Conservation (phyloP, 345 rosid genomes). For the Eucalyptus sp. region DNA sequence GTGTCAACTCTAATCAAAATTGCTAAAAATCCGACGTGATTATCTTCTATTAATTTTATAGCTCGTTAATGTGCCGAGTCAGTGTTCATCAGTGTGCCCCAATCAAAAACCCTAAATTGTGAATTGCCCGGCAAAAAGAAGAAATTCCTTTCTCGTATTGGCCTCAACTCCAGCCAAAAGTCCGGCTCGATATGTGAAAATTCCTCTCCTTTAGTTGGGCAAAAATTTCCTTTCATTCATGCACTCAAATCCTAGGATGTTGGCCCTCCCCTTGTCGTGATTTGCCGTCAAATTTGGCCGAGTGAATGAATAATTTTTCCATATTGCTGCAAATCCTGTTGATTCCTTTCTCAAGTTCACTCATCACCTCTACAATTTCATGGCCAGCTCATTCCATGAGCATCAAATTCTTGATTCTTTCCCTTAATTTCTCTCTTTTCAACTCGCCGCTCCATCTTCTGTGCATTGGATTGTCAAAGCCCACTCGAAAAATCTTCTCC, state of each 20-base stretch:
- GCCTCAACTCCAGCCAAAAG: background rate
- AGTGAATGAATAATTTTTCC: background rate
- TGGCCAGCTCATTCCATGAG: background rate
- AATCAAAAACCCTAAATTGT: background rate
- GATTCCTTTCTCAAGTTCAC: background rate
- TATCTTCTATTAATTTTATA: too few relatives aligned
- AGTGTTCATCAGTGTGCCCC: too few relatives aligned
- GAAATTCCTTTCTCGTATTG: background rate
- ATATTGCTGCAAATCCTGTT: background rate
- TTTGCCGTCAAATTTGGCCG: background rate
- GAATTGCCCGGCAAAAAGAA: background rate
- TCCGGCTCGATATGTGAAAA: background rate
- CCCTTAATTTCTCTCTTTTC: background rate
- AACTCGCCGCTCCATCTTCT: too few relatives aligned
- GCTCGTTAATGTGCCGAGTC: background rate
- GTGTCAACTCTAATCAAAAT: accelerated
- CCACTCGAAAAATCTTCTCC: too few relatives aligned
- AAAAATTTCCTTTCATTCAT: background rate
- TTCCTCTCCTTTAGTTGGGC: background rate
- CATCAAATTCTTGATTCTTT: background rate
- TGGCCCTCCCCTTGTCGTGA: background rate
- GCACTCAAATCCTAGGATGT: background rate
- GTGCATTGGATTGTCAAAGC: too few relatives aligned
- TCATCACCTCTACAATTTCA: background rate
- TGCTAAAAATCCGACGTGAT: accelerated